Evolutionary conservation across 768 basidiomycete genomes (phyloP), one percentile per base, ranked within the genome.

Genomic region (Hygrophorus pudorinus): DNA sequence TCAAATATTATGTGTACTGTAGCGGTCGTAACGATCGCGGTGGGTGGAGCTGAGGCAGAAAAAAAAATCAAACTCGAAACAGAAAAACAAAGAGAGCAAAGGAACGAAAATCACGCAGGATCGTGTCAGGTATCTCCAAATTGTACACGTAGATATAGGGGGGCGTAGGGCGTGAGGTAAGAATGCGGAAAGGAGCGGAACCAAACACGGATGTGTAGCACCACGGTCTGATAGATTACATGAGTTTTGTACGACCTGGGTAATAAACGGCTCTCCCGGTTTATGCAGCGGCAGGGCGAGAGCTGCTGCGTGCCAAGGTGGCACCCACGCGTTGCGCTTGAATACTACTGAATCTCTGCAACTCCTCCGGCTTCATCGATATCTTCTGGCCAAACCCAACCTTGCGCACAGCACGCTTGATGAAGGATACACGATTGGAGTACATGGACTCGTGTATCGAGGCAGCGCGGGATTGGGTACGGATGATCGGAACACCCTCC

Each of bases 351-450:
- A 93, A 89, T 54, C 89, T 73, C 52, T 82, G 79, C 51, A 92
- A 66, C 62, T 92, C 89, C 63, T 86, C 84, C 14, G 85, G 80
- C 68, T 82, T 85, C 71, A 90, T 79, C 34, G 74, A 69, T 46
- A 89, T 68, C 68, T 81, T 81, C 55, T 78, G 73, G 42, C 85
- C 84, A 61, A 96, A 90, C 49, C 90, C 88, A 58, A 93, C 86
- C 66, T 85, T 85, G 65, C 84, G 77, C 45, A 76, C 82, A 42
- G 89, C 89, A 48, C 89, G 83, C 55, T 80, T 80, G 59, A 98
- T 81, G 77, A 97, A 98, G 51, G 76, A 79, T 43, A 89, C 87
- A 75, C 93, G 89, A 65, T 96, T 96, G 42, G 86, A 87, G 76
- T 96, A 97, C 53, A 94, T 62, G 9, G 85, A 87, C 65, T 92